phyloP scores from a whole-genome alignment of 23 red algal genomes.

The Agarophyton chilense region DNA sequence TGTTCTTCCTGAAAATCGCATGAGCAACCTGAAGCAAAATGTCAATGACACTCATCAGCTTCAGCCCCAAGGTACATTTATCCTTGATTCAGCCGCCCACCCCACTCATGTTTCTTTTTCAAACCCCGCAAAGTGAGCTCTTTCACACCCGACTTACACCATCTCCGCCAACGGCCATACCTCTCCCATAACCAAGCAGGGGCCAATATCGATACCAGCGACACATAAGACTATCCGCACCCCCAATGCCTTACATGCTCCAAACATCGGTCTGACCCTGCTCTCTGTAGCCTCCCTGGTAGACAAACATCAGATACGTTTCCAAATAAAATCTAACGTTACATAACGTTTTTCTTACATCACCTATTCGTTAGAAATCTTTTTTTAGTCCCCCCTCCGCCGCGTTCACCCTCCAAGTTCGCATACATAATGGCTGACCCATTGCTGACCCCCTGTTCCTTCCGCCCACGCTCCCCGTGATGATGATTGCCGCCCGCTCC shows the following conservation, averaged over 20 bases:
- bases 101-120: constrained; percentile 6
- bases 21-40: not conserved
- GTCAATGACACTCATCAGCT: no score
- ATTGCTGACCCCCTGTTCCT: not conserved
- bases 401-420: not conserved
- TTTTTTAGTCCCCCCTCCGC: not conserved
- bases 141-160: not conserved
- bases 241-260: not conserved
- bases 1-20: not conserved
- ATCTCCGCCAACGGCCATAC: not conserved
- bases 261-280: not conserved
- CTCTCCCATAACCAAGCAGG: constrained; percentile 11
- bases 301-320: no score
- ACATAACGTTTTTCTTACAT: no score
- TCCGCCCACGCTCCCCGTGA: not conserved
- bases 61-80: not conserved
- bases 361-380: no score
- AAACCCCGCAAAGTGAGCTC: not conserved
- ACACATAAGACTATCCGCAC: not conserved
- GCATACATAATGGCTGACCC: not conserved
- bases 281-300: not conserved
- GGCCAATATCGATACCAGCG: constrained; percentile 3
- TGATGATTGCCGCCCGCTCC: constrained; percentile 18
- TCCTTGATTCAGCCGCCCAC: constrained; percentile 3
- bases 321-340: no score